Percentiles rank a stretch among this genome's conserved stretches.
These are phyloP conservation scores for Talaromyces rugulosus DNA, from an alignment of 2,329 filamentous ascomycete species.

Conservation along the genomic window DNA sequence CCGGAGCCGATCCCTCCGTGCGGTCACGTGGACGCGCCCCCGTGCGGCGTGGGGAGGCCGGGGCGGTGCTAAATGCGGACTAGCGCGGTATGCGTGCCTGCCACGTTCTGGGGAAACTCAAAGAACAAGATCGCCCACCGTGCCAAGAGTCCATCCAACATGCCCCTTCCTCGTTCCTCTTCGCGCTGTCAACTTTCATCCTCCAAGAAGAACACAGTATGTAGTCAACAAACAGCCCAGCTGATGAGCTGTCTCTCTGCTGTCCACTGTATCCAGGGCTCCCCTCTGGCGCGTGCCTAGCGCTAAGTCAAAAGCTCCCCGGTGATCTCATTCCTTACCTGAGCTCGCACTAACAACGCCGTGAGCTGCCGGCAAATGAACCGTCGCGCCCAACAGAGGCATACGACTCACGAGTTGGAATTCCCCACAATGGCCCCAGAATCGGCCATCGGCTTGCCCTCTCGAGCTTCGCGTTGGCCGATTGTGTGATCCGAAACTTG, in stretches of 20 bases:
- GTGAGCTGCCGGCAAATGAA: not conserved
- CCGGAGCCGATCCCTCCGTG: not conserved
- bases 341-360: not conserved
- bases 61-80: not conserved
- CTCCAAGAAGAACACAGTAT: not conserved
- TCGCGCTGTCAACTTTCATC: not conserved
- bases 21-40: not conserved
- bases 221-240: too few relatives aligned
- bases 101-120: not conserved
- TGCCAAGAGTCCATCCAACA: not conserved
- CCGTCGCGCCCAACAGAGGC: not conserved
- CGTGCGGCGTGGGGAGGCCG: not conserved
- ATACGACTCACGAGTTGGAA: not conserved
- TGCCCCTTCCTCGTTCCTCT: not conserved
- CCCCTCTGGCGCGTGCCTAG: not conserved
- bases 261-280: not conserved
- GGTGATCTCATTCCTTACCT: not conserved
- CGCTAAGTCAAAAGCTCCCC: not conserved
- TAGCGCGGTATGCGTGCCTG: not conserved
- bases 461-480: not conserved
- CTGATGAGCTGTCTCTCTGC: too few relatives aligned
- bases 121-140: not conserved
- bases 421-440: not conserved
- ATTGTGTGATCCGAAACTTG: not conserved
- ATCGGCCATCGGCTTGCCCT: not conserved